phyloP scores from a whole-genome alignment of 257 asterid species.

The Salvia splendens region DNA sequence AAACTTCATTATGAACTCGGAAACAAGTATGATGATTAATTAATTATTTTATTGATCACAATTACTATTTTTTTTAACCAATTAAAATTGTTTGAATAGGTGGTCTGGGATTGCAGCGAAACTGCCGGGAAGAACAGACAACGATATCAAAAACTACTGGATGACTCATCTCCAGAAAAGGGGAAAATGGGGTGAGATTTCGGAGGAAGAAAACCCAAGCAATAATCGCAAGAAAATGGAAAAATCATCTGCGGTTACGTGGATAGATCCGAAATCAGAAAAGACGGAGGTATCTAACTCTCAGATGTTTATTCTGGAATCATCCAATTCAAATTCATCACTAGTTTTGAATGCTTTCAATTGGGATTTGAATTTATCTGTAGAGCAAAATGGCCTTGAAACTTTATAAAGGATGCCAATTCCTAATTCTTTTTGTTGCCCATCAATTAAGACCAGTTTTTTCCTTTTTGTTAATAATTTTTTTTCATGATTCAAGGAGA shows the following conservation, averaged over 20 bases:
- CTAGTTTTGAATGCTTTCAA: conserved; percentile 22
- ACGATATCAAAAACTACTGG: conserved; percentile 37
- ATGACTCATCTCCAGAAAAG: conserved; percentile 29
- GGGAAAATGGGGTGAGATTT: neutral
- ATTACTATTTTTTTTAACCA: neutral
- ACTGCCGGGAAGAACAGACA: conserved; percentile 34
- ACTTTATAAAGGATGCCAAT: neutral
- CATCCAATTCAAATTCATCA: conserved; percentile 26
- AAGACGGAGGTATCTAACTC: conserved; percentile 9
- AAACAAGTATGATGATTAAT: conserved; percentile 30
- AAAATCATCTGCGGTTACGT: neutral
- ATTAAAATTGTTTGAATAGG: neutral
- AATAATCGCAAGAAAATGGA: neutral
- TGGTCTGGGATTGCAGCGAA: conserved; percentile 37
- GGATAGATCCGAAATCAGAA: neutral
- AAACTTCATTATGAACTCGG: conserved; percentile 34
- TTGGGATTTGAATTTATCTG: conserved; percentile 31
- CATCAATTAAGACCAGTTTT: neutral
- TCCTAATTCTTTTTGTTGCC: neutral
- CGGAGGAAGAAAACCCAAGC: neutral
- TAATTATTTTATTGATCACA: no score
- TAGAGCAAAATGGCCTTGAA: conserved; percentile 20
- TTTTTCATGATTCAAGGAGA: no score
- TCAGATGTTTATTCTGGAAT: conserved; percentile 26
- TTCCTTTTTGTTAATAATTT: no score